A percentile compares a stretch with the other conserved stretches of the same genome.
Evolutionary conservation across 73 alveolate species (phyloP).

Genomic region (Durusdinium trenchii): DNA sequence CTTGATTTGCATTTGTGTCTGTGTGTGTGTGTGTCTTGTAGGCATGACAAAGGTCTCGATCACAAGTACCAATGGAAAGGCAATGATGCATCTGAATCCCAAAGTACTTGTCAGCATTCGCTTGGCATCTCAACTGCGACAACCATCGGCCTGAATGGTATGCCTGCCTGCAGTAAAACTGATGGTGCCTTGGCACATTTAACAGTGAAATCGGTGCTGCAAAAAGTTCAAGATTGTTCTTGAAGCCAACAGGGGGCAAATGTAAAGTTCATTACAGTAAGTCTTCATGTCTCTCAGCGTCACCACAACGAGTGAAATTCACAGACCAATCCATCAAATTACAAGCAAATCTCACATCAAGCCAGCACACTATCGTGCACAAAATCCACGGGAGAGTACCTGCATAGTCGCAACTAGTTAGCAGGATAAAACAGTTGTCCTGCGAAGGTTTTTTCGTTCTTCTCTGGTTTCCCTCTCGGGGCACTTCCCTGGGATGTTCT

Average conservation of each 20-base stretch:
- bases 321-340: neutral
- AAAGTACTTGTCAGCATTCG: too few relatives aligned
- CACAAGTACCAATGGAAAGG: too few relatives aligned
- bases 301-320: neutral
- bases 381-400: slow-evolving; percentile 94
- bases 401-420: neutral
- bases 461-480: neutral
- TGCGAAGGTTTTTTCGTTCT: neutral
- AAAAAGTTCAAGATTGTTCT: neutral
- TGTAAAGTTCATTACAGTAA: neutral
- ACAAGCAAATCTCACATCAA: neutral
- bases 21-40: too few relatives aligned
- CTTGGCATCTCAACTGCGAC: too few relatives aligned
- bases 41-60: too few relatives aligned
- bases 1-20: too few relatives aligned
- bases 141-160: slow-evolving; percentile 10
- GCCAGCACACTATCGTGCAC: slow-evolving; percentile 59
- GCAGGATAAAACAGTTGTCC: too few relatives aligned
- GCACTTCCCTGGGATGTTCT: slow-evolving; percentile 94
- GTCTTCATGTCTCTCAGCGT: too few relatives aligned
- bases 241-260: neutral
- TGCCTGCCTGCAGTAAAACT: slow-evolving; percentile 25
- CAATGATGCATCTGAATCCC: too few relatives aligned
- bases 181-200: neutral
- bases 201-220: neutral